Evolutionary conservation across 768 basidiomycete genomes (phyloP).

Genomic region (Boletus rubroflammeus): DNA sequence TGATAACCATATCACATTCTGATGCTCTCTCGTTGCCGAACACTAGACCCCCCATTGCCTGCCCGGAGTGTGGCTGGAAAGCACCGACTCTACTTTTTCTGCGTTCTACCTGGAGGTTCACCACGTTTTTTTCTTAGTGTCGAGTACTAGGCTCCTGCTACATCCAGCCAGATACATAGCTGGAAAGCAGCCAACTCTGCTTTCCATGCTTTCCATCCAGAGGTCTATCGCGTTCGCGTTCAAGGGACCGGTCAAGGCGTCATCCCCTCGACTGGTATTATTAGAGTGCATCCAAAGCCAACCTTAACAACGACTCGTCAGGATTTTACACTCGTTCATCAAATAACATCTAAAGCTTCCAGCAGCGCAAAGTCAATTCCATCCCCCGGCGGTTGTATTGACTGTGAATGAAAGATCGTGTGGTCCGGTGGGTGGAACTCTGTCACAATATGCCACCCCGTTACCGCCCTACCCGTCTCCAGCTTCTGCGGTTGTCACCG

Average conservation of each 20-base stretch:
- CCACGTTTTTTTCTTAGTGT: constrained; percentile 13
- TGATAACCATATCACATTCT: too few relatives aligned
- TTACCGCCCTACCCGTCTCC: too few relatives aligned
- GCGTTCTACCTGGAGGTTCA: too few relatives aligned
- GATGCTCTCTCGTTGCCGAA: too few relatives aligned
- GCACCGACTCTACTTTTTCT: too few relatives aligned
- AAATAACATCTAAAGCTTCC: not conserved
- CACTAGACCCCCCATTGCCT: too few relatives aligned
- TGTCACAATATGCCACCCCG: too few relatives aligned
- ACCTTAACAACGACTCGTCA: not conserved
- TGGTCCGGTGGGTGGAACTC: too few relatives aligned
- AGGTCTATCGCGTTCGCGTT: not conserved
- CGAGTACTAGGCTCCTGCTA: constrained; percentile 9
- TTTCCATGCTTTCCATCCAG: constrained; percentile 17
- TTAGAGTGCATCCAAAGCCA: too few relatives aligned
- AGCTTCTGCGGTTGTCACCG: too few relatives aligned
- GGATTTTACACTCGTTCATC: not conserved
- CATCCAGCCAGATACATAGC: constrained; percentile 14
- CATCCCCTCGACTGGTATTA: constrained; percentile 1
- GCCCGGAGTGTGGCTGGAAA: too few relatives aligned
- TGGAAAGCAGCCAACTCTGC: constrained; percentile 17
- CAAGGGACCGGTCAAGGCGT: not conserved
- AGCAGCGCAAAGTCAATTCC: not conserved
- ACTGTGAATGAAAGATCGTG: too few relatives aligned
- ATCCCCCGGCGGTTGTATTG: not conserved